A percentile compares a stretch with the other conserved stretches of the same genome.
Conservation (phyloP, 1,284 basidiomycete genomes). For the Uromyces viciae-fabae region DNA sequence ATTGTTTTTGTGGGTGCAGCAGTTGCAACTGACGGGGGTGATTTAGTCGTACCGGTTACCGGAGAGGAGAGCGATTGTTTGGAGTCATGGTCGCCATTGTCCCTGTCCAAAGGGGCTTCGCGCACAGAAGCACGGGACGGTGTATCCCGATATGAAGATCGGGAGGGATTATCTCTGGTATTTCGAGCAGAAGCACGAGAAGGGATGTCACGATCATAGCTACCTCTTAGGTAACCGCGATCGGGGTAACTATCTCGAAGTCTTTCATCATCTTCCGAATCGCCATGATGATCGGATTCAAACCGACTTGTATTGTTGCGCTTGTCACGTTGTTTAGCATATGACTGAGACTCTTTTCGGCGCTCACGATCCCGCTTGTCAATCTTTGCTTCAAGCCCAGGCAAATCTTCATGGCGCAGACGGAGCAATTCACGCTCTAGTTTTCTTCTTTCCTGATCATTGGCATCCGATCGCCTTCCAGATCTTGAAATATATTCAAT, state of each 20-base stretch:
- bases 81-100: slow-evolving; percentile 36
- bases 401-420: slow-evolving; percentile 85
- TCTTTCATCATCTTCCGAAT: slow-evolving; percentile 16
- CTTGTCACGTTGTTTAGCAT: slow-evolving; percentile 70
- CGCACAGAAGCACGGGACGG: slow-evolving; percentile 57
- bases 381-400: slow-evolving; percentile 81
- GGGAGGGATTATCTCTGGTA: slow-evolving; percentile 53
- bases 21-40: slow-evolving; percentile 60
- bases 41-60: slow-evolving; percentile 54
- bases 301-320: slow-evolving; percentile 64
- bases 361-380: slow-evolving; percentile 76
- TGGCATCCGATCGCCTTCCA: slow-evolving; percentile 68
- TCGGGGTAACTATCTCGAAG: slow-evolving; percentile 48
- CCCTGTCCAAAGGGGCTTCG: slow-evolving; percentile 51
- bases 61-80: slow-evolving; percentile 49
- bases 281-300: slow-evolving; percentile 54
- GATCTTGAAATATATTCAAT: slow-evolving; percentile 79
- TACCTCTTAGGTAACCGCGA: slow-evolving; percentile 56
- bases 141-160: slow-evolving; percentile 48
- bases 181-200: slow-evolving; percentile 24
- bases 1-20: slow-evolving; percentile 66
- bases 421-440: slow-evolving; percentile 83
- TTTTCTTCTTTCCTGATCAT: slow-evolving; percentile 79
- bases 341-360: slow-evolving; percentile 62
- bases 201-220: slow-evolving; percentile 55